phyloP scores from a whole-genome alignment of 1,139 yeast genomes.

The Geotrichum macrosporum region DNA sequence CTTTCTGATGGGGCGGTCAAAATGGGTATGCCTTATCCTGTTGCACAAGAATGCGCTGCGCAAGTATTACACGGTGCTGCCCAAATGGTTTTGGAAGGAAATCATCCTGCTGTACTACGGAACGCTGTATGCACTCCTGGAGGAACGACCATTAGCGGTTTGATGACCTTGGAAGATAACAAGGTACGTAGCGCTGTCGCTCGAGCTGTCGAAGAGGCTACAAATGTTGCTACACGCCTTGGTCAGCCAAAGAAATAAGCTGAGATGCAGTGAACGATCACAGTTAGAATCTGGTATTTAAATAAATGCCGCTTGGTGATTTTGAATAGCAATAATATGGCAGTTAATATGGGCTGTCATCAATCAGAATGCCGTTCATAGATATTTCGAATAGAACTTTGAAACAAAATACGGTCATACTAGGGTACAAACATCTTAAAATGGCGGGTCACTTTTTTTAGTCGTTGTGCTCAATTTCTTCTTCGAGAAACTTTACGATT shows the following conservation, averaged over 20 bases:
- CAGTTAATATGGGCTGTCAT: too few relatives aligned
- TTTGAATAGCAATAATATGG: too few relatives aligned
- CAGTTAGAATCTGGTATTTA: too few relatives aligned
- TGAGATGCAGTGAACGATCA: too few relatives aligned
- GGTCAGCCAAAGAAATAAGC: conserved; percentile 42
- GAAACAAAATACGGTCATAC: too few relatives aligned
- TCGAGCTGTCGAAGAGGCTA: conserved; percentile 86
- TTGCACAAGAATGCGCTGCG: conserved; percentile 86
- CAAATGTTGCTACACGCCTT: conserved; percentile 72
- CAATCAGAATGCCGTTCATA: too few relatives aligned
- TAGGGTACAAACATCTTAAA: too few relatives aligned
- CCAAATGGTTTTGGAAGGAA: conserved; percentile 71
- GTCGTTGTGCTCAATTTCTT: conserved; percentile 7
- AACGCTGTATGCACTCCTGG: conserved; percentile 95
- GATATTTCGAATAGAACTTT: too few relatives aligned
- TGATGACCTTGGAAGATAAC: conserved; percentile 85
- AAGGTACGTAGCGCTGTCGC: conserved; percentile 86
- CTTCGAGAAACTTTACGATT: conserved; percentile 9
- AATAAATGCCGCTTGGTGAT: too few relatives aligned
- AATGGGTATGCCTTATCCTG: conserved; percentile 87
- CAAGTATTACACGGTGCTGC: conserved; percentile 97
- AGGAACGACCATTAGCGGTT: conserved; percentile 96
- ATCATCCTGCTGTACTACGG: conserved; percentile 87
- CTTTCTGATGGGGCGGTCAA: conserved; percentile 91
- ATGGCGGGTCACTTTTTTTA: neutral